phyloP scores from a whole-genome alignment of 225 moss, liverwort and hornwort genomes.

The Rhytidiadelphus loreus region DNA sequence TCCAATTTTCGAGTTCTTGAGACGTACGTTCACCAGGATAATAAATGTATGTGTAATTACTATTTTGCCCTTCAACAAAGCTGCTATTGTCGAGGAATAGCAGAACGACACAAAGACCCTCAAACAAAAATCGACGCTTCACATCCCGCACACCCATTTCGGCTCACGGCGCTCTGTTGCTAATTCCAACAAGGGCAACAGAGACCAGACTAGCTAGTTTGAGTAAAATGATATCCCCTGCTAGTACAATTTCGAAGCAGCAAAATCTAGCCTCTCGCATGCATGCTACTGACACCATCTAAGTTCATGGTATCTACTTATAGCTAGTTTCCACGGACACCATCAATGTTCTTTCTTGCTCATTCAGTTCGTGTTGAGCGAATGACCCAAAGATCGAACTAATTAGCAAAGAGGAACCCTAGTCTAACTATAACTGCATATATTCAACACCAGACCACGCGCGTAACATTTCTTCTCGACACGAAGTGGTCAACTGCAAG shows the following conservation, averaged over 20 bases:
- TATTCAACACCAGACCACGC: not conserved
- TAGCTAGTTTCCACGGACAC: too few species aligned
- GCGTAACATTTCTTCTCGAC: not conserved
- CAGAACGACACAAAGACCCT: not conserved
- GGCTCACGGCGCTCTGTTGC: not conserved
- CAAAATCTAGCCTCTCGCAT: too few species aligned
- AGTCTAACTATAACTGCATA: too few species aligned
- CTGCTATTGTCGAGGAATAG: not conserved
- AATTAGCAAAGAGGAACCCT: too few species aligned
- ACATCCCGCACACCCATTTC: not conserved
- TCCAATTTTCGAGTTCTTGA: not conserved
- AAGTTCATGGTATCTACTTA: too few species aligned
- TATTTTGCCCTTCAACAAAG: not conserved
- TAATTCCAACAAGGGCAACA: not conserved
- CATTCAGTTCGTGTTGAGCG: too few species aligned
- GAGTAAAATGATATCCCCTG: too few species aligned
- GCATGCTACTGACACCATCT: too few species aligned
- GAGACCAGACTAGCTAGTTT: not conserved
- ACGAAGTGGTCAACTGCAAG: too few species aligned
- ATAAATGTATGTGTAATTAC: not conserved
- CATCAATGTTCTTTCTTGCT: too few species aligned
- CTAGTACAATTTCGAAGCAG: too few species aligned
- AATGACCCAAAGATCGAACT: too few species aligned
- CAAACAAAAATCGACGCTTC: not conserved
- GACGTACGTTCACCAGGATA: rapidly evolving